Evolutionary conservation across 345 rosid species (phyloP).

Genomic region (Diplotaxis tenuifolia): DNA sequence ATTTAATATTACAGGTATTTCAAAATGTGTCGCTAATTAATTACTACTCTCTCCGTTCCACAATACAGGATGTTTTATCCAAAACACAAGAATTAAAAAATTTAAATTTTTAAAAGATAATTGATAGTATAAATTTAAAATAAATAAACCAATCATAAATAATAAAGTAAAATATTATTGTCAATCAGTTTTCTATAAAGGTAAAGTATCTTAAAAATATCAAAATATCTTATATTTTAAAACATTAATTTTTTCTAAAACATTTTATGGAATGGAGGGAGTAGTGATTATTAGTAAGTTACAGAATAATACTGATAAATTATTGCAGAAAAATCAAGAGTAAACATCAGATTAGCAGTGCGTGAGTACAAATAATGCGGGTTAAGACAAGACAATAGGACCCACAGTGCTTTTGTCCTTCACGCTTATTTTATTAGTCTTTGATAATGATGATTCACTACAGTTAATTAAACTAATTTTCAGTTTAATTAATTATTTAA

Average conservation of each 20-base stretch:
- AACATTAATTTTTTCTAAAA: no score
- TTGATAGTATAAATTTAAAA: no score
- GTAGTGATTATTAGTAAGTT: neutral
- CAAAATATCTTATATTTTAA: no score
- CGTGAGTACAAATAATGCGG: slow-evolving; percentile 34
- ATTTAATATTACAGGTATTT: neutral
- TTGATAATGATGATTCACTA: slow-evolving; percentile 25
- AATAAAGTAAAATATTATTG: no score
- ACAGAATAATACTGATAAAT: neutral
- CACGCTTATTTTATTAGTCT: slow-evolving; percentile 41
- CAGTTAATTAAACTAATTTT: neutral
- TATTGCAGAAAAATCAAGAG: slow-evolving; percentile 7
- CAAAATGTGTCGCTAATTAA: neutral
- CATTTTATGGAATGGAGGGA: no score
- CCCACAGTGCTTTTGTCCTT: slow-evolving; percentile 36
- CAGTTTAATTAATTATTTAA: neutral
- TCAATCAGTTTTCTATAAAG: no score
- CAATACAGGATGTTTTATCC: no score
- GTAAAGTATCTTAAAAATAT: no score
- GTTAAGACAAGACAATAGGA: slow-evolving; percentile 28
- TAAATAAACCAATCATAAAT: no score
- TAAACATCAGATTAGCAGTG: slow-evolving; percentile 26
- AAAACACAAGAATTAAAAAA: no score
- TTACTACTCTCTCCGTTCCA: no score
- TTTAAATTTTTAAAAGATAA: no score